Conservation (phyloP, 2,329 filamentous ascomycete species). For the Neonectria punicea region DNA sequence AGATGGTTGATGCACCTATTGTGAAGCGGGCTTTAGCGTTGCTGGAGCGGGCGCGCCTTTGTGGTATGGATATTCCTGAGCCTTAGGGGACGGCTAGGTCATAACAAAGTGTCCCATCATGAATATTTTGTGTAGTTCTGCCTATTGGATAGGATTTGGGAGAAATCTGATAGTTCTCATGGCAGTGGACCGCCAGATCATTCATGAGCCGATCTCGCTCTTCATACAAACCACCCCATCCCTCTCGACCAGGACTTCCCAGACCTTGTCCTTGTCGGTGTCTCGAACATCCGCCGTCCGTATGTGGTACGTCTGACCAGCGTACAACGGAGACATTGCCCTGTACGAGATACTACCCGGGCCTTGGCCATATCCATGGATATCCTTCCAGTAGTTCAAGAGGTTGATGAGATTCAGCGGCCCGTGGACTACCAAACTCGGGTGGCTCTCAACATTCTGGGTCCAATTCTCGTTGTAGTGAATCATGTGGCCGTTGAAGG, state of each 20-base stretch:
- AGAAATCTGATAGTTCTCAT: background rate
- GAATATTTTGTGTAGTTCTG: background rate
- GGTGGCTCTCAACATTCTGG: conserved; percentile 73
- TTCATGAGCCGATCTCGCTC: conserved; percentile 41
- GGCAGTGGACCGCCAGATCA: background rate
- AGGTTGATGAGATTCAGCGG: conserved; percentile 80
- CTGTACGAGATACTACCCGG: conserved; percentile 67
- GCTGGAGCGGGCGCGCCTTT: conserved; percentile 7
- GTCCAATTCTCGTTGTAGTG: conserved; percentile 80
- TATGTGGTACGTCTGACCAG: conserved; percentile 71
- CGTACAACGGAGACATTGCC: conserved; percentile 77
- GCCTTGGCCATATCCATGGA: conserved; percentile 47
- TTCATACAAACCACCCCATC: conserved; percentile 50
- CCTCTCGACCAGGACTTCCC: conserved; percentile 61
- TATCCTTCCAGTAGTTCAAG: conserved; percentile 73
- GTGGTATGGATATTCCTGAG: conserved; percentile 9
- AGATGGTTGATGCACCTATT: conserved; percentile 20
- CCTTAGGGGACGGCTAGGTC: no score
- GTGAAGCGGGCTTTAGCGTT: conserved; percentile 11
- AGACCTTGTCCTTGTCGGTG: conserved; percentile 47
- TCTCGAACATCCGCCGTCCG: conserved; percentile 59
- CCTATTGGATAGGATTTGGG: background rate
- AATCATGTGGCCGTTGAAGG: conserved; percentile 87
- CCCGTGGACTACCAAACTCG: conserved; percentile 80
- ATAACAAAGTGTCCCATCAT: no score